Percentiles rank a stretch among this genome's conserved stretches.
phyloP scores from a whole-genome alignment of 768 basidiomycete genomes.

The Rhizopogon rudus region DNA sequence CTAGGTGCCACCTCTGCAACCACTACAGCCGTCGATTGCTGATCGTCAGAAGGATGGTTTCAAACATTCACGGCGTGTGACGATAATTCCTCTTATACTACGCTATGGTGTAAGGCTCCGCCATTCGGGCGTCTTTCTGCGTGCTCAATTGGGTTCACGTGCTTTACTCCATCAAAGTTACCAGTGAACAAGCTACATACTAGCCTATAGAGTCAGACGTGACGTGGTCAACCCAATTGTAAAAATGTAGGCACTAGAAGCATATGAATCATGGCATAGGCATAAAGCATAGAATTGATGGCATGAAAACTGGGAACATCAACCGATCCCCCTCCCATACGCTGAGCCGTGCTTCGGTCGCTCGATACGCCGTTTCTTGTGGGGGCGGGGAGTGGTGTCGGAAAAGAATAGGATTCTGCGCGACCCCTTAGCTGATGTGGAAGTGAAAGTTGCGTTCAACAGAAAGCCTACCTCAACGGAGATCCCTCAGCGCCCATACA shows the following conservation, averaged over 20 bases:
- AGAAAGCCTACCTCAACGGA: constrained; percentile 44
- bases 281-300: background rate
- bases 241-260: background rate
- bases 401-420: constrained; percentile 26
- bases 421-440: background rate
- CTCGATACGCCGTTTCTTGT: constrained; percentile 72
- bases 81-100: background rate
- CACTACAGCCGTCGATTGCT: no score
- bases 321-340: constrained; percentile 49
- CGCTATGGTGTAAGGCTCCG: background rate
- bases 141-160: background rate
- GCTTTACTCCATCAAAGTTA: background rate
- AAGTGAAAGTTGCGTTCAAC: background rate
- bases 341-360: constrained; percentile 65
- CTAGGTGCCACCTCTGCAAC: no score
- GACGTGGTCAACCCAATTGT: no score
- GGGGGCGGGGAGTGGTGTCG: constrained; percentile 60
- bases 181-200: background rate
- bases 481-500: constrained; percentile 53
- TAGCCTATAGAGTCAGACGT: background rate
- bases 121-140: background rate
- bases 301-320: constrained; percentile 11
- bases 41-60: background rate
- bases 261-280: background rate
- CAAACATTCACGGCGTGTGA: background rate